Conservation (phyloP, 371 early-diverging fungal species). For the Entomophthora muscae region DNA sequence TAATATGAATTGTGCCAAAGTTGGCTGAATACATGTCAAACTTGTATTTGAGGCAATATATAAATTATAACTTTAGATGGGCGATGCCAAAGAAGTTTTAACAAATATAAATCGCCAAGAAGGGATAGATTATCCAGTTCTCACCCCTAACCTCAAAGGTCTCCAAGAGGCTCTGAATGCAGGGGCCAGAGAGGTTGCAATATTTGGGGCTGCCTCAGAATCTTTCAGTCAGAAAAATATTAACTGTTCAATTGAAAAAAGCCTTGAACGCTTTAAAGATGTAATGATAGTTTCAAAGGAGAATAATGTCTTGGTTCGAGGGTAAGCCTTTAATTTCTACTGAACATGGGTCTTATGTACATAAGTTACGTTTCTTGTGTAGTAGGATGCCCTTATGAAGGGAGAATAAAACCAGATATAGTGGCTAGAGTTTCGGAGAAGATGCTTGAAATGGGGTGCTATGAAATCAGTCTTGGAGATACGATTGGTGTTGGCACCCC, state of each 20-base stretch:
- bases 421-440: conserved; percentile 60
- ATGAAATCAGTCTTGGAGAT: conserved; percentile 91
- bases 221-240: conserved; percentile 79
- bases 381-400: conserved; percentile 91
- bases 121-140: conserved; percentile 66
- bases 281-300: conserved; percentile 48
- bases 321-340: no score
- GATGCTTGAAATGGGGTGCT: conserved; percentile 81
- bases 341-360: neutral
- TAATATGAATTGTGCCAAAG: no score
- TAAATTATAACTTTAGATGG: conserved; percentile 37
- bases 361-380: conserved; percentile 79
- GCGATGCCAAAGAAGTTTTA: conserved; percentile 61
- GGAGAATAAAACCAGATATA: conserved; percentile 39
- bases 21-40: no score
- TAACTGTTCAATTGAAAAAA: conserved; percentile 79
- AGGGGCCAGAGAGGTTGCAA: conserved; percentile 74
- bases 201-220: conserved; percentile 85
- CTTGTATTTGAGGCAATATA: neutral
- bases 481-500: conserved; percentile 91
- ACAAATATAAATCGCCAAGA: conserved; percentile 34
- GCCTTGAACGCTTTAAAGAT: conserved; percentile 46
- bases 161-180: conserved; percentile 59
- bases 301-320: conserved; percentile 60
- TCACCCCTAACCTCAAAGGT: conserved; percentile 85